Evolutionary conservation across 129 eudicot species (phyloP), one percentile per base, ranked within the genome.

Genomic region (Tagetes erecta): DNA sequence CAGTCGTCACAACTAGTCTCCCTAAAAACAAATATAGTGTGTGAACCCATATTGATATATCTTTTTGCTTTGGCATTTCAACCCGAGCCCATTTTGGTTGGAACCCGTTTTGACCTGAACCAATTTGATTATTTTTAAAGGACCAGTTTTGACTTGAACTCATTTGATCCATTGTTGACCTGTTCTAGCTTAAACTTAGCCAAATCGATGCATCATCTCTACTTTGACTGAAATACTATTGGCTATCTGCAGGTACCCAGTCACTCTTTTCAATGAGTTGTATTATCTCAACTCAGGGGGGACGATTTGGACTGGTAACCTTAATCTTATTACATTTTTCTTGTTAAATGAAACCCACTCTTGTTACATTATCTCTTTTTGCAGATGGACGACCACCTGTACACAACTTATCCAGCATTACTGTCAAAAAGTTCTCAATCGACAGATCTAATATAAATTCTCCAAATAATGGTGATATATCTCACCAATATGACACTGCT

Each of bases 281-380:
- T 94, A 94, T 83, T 94, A 83, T 81, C 97, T 94, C 74, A 94
- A 88, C 68, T 67, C 98, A 38, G 98, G 98, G 56, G 98, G 97
- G 42, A 77, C 98, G 63, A 89, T 94, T 35, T 94, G 98, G 98
- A 94, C 98, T 0, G 98, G 98, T 94, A 82, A 72, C 46, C 27
- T 58, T 42, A 3, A 20, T 65, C 6, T 42, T 59, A 40, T n/a
- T 66, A 20, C 62, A 58, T 45, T 3, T n/a, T 12, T 36, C 59
- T 40, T 68, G 27, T 63, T 64, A 62, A 68, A 41, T 36, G 31
- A 45, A 44, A 70, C 30, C 49, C 44, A 10, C 73, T 57, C 31
- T 59, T 68, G 6, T 70, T 80, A 36, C 11, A 13, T 49, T 8
- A 58, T 63, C 69, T 52, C 34, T 64, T 7, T 74, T 68, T 71